Conservation (phyloP, 1,284 basidiomycete species). For the Heterobasidion parviporum region DNA sequence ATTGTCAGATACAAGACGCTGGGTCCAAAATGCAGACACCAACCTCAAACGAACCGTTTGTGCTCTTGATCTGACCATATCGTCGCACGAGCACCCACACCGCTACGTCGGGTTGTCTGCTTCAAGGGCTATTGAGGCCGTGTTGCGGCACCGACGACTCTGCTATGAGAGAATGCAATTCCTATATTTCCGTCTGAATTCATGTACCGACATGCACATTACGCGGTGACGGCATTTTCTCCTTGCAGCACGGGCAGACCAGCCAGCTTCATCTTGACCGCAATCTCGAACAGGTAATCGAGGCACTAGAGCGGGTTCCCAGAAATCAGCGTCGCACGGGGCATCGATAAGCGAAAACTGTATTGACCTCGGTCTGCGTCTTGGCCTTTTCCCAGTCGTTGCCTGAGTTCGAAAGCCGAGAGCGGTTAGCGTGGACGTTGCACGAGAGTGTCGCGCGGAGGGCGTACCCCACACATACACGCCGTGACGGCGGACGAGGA, state of each 20-base stretch:
- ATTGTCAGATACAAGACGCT: too few relatives aligned
- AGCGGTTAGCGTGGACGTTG: neutral
- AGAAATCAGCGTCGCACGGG: neutral
- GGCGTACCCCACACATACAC: conserved; percentile 77
- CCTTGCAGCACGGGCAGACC: conserved; percentile 29
- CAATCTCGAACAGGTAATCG: conserved; percentile 82
- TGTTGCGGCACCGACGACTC: too few relatives aligned
- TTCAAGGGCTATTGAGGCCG: too few relatives aligned
- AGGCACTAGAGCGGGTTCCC: conserved; percentile 45
- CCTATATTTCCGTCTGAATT: too few relatives aligned
- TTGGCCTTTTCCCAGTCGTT: conserved; percentile 83
- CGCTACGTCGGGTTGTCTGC: too few relatives aligned
- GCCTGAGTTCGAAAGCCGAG: conserved; percentile 28
- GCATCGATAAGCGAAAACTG: neutral
- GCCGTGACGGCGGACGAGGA: conserved; percentile 77
- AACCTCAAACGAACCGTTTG: too few relatives aligned
- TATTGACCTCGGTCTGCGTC: conserved; percentile 66
- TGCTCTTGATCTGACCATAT: too few relatives aligned
- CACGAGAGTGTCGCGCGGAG: neutral
- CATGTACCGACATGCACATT: neutral
- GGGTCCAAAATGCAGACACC: too few relatives aligned
- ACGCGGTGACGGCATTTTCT: conserved; percentile 18
- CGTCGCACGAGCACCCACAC: too few relatives aligned
- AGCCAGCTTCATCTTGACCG: conserved; percentile 69
- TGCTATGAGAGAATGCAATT: too few relatives aligned